Base-by-base conservation (phyloP, 305 asterid genomes). In the Ajuga reptans region DNA sequence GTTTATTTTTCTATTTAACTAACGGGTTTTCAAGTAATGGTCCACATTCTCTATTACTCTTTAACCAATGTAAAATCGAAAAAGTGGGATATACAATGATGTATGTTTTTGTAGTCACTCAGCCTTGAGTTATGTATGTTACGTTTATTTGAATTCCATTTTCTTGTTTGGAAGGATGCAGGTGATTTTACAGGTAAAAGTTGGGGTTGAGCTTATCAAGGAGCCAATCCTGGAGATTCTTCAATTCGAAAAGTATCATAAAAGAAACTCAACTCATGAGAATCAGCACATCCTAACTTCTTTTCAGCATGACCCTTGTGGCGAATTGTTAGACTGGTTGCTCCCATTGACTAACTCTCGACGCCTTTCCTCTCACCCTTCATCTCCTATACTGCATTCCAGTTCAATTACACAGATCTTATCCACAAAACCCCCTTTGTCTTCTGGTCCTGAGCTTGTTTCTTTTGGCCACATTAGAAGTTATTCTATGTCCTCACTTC, bases 161-260 rank as follows among this genome's bases (percentile, higher is more conserved):
- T 83, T 84, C 74, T 79, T 84, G 82, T 81, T 76, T 83, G 97
- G 95, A 89, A 88, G 96, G 88, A 84, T 88, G 95, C 99, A 94
- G 99, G 96, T 94, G 75, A 90, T 91, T 77, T 91, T 94, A 87
- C 96, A 89, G 79, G 84, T 89, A 75, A 89, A 85, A 78, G 81
- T 94, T 69, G 90, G 92, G 69, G 83, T 82, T 72, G 90, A 85
- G 77, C 80, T 82, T 68, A 78, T 87, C 66, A 86, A 72, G 74
- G 89, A 91, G 85, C 97, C 99, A 46, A 81, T 89, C 65, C 79
- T 94, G 62, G 99, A 94, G 80, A 89, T 94, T 81, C 96, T 94
- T 72, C 99, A 94, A 76, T 91, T 94, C 41, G 96, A 94, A 73
- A 94, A 84, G 77, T 82, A 79, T 84, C 84, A 78, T 59, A 87